Conservation (phyloP, 305 asterid genomes). For the Coffea humblotiana region DNA sequence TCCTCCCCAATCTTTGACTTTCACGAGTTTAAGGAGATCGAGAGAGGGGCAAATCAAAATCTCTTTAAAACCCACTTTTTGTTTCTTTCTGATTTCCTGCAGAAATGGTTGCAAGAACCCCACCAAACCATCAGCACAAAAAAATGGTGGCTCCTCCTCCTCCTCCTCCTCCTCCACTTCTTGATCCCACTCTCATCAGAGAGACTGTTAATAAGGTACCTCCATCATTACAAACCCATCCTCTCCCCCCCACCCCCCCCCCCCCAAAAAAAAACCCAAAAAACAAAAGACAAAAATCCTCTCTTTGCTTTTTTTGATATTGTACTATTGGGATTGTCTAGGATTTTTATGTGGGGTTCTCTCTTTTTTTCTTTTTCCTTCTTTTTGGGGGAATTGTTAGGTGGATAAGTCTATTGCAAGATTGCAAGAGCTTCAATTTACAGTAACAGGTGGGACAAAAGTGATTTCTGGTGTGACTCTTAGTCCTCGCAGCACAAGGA, state of each 20-base stretch:
- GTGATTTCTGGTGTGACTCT: conserved; percentile 51
- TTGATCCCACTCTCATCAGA: conserved; percentile 65
- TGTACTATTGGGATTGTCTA: neutral
- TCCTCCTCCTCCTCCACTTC: conserved; percentile 14
- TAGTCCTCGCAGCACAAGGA: conserved; percentile 65
- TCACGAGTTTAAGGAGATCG: conserved; percentile 6
- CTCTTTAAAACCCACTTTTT: conserved; percentile 13
- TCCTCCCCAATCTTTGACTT: conserved; percentile 4
- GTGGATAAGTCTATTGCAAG: conserved; percentile 91
- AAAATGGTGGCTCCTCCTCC: conserved; percentile 41
- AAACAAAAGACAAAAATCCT: too few relatives aligned
- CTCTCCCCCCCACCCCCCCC: too few relatives aligned
- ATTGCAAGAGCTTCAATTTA: conserved; percentile 79
- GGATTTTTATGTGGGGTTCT: neutral
- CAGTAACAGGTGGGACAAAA: conserved; percentile 60
- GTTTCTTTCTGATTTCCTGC: neutral
- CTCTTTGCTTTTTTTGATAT: neutral
- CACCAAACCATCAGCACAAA: conserved; percentile 49
- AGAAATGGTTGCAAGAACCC: conserved; percentile 82
- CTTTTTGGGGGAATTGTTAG: conserved; percentile 29
- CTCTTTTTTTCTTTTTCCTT: neutral
- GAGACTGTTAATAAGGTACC: conserved; percentile 73
- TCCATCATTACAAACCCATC: neutral
- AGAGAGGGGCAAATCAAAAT: neutral
- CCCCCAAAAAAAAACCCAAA: too few relatives aligned